Conservation (phyloP, 768 basidiomycete species). For the Suillus alpinus region DNA sequence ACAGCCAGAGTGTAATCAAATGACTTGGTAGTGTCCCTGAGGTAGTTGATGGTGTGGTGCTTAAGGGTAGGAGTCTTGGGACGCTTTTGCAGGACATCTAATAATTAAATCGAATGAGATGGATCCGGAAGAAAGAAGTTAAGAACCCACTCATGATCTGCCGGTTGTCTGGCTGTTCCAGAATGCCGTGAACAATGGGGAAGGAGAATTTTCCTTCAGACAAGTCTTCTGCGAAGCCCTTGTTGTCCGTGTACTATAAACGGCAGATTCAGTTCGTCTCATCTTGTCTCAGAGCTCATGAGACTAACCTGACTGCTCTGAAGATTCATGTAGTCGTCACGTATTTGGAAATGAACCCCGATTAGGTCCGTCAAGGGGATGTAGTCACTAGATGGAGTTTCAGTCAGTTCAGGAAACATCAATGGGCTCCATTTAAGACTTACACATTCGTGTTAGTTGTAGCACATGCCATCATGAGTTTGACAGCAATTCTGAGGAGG, state of each 20-base stretch:
- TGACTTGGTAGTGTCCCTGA: conserved; percentile 71
- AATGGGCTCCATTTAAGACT: conserved; percentile 16
- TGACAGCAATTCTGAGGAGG: conserved; percentile 84
- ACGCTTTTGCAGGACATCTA: conserved; percentile 90
- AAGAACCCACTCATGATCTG: conserved; percentile 76
- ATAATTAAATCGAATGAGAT: neutral
- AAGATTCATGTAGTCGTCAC: conserved; percentile 50
- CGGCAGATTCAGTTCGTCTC: neutral
- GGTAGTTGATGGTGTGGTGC: conserved; percentile 73
- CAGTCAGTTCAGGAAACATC: neutral
- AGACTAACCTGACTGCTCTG: conserved; percentile 21
- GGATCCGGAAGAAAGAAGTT: neutral
- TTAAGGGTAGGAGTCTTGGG: conserved; percentile 82
- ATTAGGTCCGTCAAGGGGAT: conserved; percentile 56
- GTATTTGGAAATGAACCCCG: conserved; percentile 57
- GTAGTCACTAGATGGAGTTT: conserved; percentile 38
- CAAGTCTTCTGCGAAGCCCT: conserved; percentile 90
- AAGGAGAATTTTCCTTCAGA: conserved; percentile 98
- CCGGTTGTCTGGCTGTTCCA: conserved; percentile 70
- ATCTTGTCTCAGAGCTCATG: too few species aligned
- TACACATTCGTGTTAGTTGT: conserved; percentile 59
- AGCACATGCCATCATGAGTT: conserved; percentile 90
- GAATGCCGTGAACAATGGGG: conserved; percentile 88
- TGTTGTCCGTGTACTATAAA: conserved; percentile 73
- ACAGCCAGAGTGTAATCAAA: conserved; percentile 85